Percentiles rank a stretch among this genome's conserved stretches.
phyloP scores from a whole-genome alignment of 2,329 filamentous ascomycete genomes.

The Ampelomyces quisqualis region DNA sequence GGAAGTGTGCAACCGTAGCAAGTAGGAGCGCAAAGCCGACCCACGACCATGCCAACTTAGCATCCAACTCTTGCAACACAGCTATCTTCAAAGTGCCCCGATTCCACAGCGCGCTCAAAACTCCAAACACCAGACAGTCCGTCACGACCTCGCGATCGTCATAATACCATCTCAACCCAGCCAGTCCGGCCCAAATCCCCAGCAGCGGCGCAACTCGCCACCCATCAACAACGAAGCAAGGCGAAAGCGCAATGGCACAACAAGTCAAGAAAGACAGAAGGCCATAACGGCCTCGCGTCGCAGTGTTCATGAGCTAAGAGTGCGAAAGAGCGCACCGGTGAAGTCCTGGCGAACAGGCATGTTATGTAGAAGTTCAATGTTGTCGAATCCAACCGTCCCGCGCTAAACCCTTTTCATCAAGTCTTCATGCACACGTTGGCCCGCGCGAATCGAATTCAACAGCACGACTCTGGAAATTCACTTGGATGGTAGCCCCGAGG shows the following conservation, averaged over 20 bases:
- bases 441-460: no score
- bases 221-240: slow-evolving; percentile 6
- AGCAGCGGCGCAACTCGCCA: slow-evolving; percentile 21
- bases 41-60: background rate
- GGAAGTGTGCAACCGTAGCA: slow-evolving; percentile 9
- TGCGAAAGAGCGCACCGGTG: no score
- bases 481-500: no score
- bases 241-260: slow-evolving; percentile 7
- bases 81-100: slow-evolving; percentile 10
- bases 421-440: slow-evolving; percentile 19
- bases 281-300: slow-evolving; percentile 11
- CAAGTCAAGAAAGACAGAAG: slow-evolving; percentile 8
- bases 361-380: no score
- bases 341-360: no score
- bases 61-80: slow-evolving; percentile 11
- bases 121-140: slow-evolving; percentile 22
- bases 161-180: slow-evolving; percentile 17
- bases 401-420: slow-evolving; percentile 25
- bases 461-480: no score
- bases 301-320: slow-evolving; percentile 22
- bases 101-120: slow-evolving; percentile 9
- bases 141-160: slow-evolving; percentile 22
- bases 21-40: slow-evolving; percentile 12
- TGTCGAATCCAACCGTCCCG: no score
- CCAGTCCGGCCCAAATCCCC: slow-evolving; percentile 22